Conservation (phyloP, 495 filamentous ascomycete genomes). For the Penicillium canariense region DNA sequence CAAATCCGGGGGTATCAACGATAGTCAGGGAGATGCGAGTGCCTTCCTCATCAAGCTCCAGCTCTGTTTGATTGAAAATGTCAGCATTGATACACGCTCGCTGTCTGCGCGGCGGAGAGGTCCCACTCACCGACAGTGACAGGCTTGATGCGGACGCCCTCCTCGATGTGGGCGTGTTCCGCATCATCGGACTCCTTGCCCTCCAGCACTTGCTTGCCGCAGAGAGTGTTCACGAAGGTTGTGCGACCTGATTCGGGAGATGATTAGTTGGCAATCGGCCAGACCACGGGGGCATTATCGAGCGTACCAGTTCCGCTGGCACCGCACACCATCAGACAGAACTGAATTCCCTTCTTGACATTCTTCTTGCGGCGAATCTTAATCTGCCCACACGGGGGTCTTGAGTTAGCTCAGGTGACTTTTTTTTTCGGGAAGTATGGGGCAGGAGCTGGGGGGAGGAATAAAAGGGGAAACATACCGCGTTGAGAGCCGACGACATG, state of each 20-base stretch:
- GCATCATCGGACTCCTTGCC: conserved; percentile 91
- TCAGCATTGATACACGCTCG: conserved; percentile 3
- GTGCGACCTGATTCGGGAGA: conserved; percentile 68
- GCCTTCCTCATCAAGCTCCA: conserved; percentile 96
- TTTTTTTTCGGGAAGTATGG: conserved; percentile 28
- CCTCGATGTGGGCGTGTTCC: conserved; percentile 83
- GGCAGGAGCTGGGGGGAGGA: conserved; percentile 37
- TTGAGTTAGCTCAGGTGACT: conserved; percentile 22
- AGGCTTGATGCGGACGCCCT: conserved; percentile 97
- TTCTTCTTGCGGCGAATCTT: conserved; percentile 99
- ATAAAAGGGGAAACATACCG: conserved; percentile 55
- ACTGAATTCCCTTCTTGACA: conserved; percentile 99
- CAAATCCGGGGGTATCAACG: conserved; percentile 97
- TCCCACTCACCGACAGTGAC: conserved; percentile 84
- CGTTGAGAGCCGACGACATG: conserved; percentile 62
- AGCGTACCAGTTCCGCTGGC: conserved; percentile 92
- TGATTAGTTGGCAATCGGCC: conserved; percentile 31
- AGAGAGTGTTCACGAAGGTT: conserved; percentile 99
- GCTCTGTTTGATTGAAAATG: conserved; percentile 54
- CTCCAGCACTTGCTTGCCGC: conserved; percentile 84
- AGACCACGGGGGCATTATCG: conserved; percentile 3
- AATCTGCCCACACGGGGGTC: conserved; percentile 52
- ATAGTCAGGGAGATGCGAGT: conserved; percentile 97
- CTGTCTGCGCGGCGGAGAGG: background rate
- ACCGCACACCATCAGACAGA: conserved; percentile 99